Percentiles rank a stretch among this genome's conserved stretches.
Evolutionary conservation across 179 eudicot genomes (phyloP).

Genomic region (Spergularia azorica): DNA sequence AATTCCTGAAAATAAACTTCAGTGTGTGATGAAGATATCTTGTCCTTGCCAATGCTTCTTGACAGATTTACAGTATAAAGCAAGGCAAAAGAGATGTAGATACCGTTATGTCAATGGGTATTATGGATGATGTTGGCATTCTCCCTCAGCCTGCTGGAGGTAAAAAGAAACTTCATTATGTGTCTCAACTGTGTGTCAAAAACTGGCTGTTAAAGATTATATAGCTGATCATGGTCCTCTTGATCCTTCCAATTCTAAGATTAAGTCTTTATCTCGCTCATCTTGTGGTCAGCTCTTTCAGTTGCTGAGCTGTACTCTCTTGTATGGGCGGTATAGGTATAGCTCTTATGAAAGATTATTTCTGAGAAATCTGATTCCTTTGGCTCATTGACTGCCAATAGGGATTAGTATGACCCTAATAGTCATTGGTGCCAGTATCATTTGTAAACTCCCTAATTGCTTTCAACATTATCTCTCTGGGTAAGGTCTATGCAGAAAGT

Average conservation of each 20-base stretch:
- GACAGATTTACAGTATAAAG: conserved; percentile 90
- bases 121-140: conserved; percentile 97
- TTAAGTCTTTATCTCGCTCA: no score
- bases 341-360: no score
- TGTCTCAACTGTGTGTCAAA: not conserved
- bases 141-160: conserved; percentile 98
- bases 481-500: no score
- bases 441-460: no score
- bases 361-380: no score
- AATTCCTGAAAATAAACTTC: not conserved
- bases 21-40: not conserved
- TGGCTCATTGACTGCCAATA: no score
- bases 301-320: no score
- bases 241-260: not conserved
- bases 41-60: not conserved
- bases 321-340: no score
- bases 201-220: not conserved
- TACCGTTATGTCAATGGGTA: conserved; percentile 88
- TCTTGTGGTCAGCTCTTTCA: no score
- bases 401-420: no score
- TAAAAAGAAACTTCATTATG: conserved; percentile 27
- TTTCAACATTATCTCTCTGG: no score
- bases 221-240: not conserved
- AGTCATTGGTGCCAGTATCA: no score
- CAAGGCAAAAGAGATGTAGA: conserved; percentile 97